Percentiles rank a stretch among this genome's conserved stretches.
These are phyloP conservation scores for Ceratocystis cacaofunesta DNA, from an alignment of 2,329 filamentous ascomycete species.

Conservation along the genomic window DNA sequence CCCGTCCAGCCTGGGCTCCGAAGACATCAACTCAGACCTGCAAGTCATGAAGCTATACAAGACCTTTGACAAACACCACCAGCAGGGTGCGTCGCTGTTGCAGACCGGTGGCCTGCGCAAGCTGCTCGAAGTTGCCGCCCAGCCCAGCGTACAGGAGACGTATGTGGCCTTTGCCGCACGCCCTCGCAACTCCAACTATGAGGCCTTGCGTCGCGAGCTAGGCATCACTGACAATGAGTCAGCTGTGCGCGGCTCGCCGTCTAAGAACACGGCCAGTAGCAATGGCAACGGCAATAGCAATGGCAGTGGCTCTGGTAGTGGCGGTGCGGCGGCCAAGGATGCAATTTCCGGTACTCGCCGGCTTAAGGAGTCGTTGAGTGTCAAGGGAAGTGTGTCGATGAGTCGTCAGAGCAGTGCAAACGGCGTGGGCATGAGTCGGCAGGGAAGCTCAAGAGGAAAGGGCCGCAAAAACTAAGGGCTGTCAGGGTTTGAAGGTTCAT, in stretches of 20 bases:
- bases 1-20: slow-evolving; percentile 34
- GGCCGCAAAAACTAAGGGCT: slow-evolving; percentile 25
- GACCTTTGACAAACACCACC: slow-evolving; percentile 39
- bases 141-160: slow-evolving; percentile 32
- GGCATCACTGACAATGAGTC: slow-evolving; percentile 31
- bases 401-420: slow-evolving; percentile 42
- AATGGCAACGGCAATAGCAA: too few relatives aligned
- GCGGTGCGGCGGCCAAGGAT: slow-evolving; percentile 31
- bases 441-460: slow-evolving; percentile 36
- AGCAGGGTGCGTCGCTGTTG: slow-evolving; percentile 41
- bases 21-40: slow-evolving; percentile 41
- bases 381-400: slow-evolving; percentile 29
- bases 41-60: slow-evolving; percentile 44
- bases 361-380: slow-evolving; percentile 35
- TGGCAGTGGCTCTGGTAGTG: not conserved
- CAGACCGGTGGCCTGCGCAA: slow-evolving; percentile 37
- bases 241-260: slow-evolving; percentile 21
- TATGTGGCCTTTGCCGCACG: slow-evolving; percentile 34
- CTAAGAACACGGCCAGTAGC: slow-evolving; percentile 4
- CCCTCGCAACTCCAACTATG: slow-evolving; percentile 31
- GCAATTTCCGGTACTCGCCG: slow-evolving; percentile 38
- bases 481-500: not conserved
- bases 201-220: slow-evolving; percentile 35
- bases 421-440: slow-evolving; percentile 42
- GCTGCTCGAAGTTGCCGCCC: slow-evolving; percentile 40